These are phyloP conservation scores for Rhizophlyctis rosea DNA, from an alignment of 192 early-diverging fungal genomes.

Conservation along the genomic window DNA sequence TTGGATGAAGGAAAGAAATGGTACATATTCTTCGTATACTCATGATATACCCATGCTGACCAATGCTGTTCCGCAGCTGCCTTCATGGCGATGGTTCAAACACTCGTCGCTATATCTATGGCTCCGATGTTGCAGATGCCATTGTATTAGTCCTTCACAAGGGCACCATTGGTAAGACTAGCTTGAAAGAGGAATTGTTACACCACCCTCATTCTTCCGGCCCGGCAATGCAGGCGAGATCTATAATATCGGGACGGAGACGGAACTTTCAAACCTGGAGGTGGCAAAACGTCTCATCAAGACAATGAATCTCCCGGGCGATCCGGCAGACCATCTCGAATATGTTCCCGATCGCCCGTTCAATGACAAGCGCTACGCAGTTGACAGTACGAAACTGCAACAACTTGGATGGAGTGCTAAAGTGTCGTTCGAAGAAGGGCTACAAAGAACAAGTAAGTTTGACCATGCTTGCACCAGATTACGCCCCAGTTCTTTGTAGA, in stretches of 20 bases:
- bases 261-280: constrained; percentile 68
- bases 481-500: too few relatives aligned
- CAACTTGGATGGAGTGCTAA: constrained; percentile 65
- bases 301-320: constrained; percentile 35
- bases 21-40: too few relatives aligned
- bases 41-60: too few relatives aligned
- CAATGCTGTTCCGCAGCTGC: constrained; percentile 36
- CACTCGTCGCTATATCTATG: constrained; percentile 73
- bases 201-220: not conserved
- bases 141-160: constrained; percentile 64
- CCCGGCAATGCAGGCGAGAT: constrained; percentile 43
- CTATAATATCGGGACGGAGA: constrained; percentile 74
- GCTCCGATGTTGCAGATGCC: constrained; percentile 66
- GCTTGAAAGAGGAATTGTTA: too few relatives aligned
- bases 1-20: constrained; percentile 52
- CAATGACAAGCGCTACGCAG: constrained; percentile 74
- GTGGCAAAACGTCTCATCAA: constrained; percentile 58
- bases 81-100: constrained; percentile 75
- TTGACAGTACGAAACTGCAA: constrained; percentile 68
- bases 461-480: too few relatives aligned
- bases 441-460: constrained; percentile 62
- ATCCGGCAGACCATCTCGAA: constrained; percentile 47
- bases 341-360: constrained; percentile 74
- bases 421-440: constrained; percentile 59
- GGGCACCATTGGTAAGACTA: constrained; percentile 62